These are phyloP conservation scores for Albatrellus ellisii DNA, from an alignment of 768 basidiomycete species.

Conservation along the genomic window DNA sequence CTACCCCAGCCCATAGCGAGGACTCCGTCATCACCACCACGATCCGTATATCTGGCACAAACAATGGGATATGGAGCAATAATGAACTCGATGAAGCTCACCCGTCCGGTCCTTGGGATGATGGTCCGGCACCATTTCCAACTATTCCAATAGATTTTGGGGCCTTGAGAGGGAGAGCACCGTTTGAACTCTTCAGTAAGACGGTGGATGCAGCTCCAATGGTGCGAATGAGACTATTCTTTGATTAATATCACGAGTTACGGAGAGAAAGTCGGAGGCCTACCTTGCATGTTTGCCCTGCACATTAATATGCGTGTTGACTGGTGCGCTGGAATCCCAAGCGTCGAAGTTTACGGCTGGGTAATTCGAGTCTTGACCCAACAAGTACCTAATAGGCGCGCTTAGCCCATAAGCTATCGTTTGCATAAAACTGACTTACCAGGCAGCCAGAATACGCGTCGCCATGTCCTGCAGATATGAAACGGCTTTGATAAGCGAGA, in stretches of 20 bases:
- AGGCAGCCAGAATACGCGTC: constrained; percentile 50
- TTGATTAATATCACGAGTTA: constrained; percentile 1
- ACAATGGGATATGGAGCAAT: not conserved
- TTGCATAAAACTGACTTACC: constrained; percentile 21
- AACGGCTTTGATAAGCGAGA: no score
- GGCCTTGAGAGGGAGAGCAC: constrained; percentile 30
- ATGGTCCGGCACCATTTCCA: constrained; percentile 43
- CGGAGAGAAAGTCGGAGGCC: not conserved
- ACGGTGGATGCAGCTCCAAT: constrained; percentile 53
- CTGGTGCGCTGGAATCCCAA: constrained; percentile 13
- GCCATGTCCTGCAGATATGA: constrained; percentile 41
- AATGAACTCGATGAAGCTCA: constrained; percentile 12
- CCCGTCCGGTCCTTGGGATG: constrained; percentile 39
- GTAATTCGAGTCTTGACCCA: constrained; percentile 39
- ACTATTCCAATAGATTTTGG: constrained; percentile 39
- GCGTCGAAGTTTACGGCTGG: constrained; percentile 46
- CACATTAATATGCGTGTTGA: constrained; percentile 25
- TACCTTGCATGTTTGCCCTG: constrained; percentile 20
- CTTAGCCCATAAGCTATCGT: constrained; percentile 15
- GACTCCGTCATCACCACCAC: constrained; percentile 43
- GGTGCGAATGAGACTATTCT: constrained; percentile 28
- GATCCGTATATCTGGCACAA: constrained; percentile 29
- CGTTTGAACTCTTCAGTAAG: constrained; percentile 43
- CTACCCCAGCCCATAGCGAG: constrained; percentile 45
- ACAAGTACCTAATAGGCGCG: constrained; percentile 24